Percentiles rank a stretch among this genome's conserved stretches.
Evolutionary conservation across 495 filamentous ascomycete genomes (phyloP).

Genomic region (Beverwykella pulmonaria): DNA sequence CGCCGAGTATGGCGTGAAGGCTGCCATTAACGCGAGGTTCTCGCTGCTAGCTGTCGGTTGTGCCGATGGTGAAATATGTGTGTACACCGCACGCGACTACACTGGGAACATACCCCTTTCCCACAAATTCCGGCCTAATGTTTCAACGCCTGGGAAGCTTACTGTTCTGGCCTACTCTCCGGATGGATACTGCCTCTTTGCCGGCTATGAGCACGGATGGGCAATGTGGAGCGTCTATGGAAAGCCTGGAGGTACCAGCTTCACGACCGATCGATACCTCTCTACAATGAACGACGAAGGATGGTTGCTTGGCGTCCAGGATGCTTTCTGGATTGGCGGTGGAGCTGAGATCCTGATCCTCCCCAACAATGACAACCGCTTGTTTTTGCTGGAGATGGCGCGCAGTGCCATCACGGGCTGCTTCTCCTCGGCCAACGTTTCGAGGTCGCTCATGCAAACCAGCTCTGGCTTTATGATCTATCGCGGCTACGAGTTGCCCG

Average conservation of each 20-base stretch:
- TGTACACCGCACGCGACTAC: conserved; percentile 92
- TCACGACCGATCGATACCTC: conserved; percentile 66
- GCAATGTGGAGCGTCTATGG: conserved; percentile 96
- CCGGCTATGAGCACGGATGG: conserved; percentile 92
- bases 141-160: conserved; percentile 67
- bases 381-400: conserved; percentile 90
- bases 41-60: conserved; percentile 90
- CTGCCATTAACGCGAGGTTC: conserved; percentile 89
- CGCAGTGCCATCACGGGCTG: conserved; percentile 88
- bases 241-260: conserved; percentile 81
- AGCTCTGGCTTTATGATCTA: conserved; percentile 86
- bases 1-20: conserved; percentile 65
- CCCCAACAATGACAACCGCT: conserved; percentile 66
- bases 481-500: conserved; percentile 85
- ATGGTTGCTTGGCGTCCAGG: conserved; percentile 75
- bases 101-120: conserved; percentile 91
- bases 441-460: conserved; percentile 84
- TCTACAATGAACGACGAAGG: conserved; percentile 69
- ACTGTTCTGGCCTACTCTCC: conserved; percentile 85
- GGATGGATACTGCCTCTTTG: conserved; percentile 95
- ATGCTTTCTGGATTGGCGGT: conserved; percentile 82
- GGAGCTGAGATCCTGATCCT: conserved; percentile 82
- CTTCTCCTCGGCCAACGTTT: conserved; percentile 85
- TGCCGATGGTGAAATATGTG: conserved; percentile 72
- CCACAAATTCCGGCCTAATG: conserved; percentile 69